phyloP scores from a whole-genome alignment of 441 rosid species.

The Populus tomentosa region DNA sequence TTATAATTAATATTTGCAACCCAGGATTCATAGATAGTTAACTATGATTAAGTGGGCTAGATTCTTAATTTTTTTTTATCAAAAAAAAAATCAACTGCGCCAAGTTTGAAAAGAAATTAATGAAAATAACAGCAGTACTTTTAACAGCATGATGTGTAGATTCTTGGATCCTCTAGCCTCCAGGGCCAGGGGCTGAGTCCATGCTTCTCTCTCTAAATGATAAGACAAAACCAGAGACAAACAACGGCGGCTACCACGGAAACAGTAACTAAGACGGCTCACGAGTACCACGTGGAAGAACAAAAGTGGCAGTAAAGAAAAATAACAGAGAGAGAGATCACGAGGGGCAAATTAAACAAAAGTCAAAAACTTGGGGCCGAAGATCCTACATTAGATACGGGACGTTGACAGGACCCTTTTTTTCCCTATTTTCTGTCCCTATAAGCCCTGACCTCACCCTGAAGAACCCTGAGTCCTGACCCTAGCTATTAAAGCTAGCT shows the following conservation, averaged over 20 bases:
- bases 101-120: no score
- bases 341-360: conserved; percentile 2
- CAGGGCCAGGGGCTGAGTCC: no score
- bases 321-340: no score
- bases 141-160: no score
- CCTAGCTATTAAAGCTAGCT: not conserved
- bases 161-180: no score
- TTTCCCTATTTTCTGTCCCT: no score
- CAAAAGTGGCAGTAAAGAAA: not conserved
- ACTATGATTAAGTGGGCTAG: no score
- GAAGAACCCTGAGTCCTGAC: not conserved
- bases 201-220: not conserved
- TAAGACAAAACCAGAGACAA: not conserved
- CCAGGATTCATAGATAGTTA: no score
- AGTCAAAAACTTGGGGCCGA: not conserved
- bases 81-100: no score
- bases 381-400: conserved; percentile 24
- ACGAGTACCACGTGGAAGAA: conserved; percentile 3
- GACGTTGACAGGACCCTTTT: conserved; percentile 20
- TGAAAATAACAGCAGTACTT: not conserved
- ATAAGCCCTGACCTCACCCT: not conserved
- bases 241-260: conserved; percentile 15
- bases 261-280: conserved; percentile 13
- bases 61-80: no score
- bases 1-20: no score